Conservation (phyloP, 345 rosid genomes). For the Orychophragmus violaceus region DNA sequence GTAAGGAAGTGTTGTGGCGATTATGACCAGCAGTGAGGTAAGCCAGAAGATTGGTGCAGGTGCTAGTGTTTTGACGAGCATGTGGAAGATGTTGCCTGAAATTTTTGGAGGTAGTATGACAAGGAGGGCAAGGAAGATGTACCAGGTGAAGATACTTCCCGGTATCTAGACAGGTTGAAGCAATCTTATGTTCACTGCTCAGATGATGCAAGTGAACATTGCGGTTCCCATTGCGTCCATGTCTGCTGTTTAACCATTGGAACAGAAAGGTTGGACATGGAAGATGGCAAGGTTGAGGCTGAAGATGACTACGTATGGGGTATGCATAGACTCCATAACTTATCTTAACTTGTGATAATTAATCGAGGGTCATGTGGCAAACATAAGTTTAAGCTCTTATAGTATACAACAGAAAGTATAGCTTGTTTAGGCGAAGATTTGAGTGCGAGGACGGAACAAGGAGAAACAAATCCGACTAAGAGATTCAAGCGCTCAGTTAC, state of each 20-base stretch:
- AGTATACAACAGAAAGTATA: too few species aligned
- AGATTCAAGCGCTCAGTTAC: constrained; percentile 63
- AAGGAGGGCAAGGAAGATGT: constrained; percentile 44
- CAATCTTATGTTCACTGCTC: too few species aligned
- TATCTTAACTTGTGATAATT: too few species aligned
- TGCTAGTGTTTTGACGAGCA: constrained; percentile 45
- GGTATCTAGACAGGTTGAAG: too few species aligned
- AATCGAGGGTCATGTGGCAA: too few species aligned
- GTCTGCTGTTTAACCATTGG: constrained; percentile 44
- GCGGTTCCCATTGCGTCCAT: constrained; percentile 43
- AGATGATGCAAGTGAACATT: constrained; percentile 56
- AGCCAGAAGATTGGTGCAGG: constrained; percentile 52
- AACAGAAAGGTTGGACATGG: constrained; percentile 37
- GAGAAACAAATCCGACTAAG: constrained; percentile 44
- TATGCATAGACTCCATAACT: constrained; percentile 51
- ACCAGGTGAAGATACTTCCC: constrained; percentile 59
- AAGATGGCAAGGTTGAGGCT: constrained; percentile 37
- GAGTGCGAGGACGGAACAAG: constrained; percentile 66
- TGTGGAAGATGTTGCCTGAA: constrained; percentile 36
- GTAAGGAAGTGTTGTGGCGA: constrained; percentile 50
- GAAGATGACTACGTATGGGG: constrained; percentile 48
- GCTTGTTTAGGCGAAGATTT: constrained; percentile 79
- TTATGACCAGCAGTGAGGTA: constrained; percentile 37
- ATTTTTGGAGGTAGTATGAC: constrained; percentile 44
- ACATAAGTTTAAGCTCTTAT: too few species aligned